Evolutionary conservation across 2,329 filamentous ascomycete species (phyloP).

Genomic region (Orbilia oligospora): DNA sequence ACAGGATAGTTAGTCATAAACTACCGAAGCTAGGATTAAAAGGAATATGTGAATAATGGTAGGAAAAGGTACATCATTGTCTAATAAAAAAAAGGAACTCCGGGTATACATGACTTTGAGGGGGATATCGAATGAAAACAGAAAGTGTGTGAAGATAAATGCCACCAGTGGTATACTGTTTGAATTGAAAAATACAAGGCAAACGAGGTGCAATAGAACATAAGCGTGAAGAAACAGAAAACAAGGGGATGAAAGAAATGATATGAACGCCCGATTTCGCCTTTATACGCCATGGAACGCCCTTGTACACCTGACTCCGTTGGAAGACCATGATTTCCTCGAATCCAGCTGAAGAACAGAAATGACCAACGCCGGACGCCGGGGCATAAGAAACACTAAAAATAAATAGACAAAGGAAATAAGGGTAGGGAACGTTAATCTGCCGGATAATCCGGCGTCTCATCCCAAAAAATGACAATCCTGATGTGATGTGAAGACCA

Average conservation of each 20-base stretch:
- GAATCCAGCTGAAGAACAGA: slow-evolving; percentile 27
- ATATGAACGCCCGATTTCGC: slow-evolving; percentile 56
- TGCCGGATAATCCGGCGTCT: slow-evolving; percentile 2
- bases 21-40: slow-evolving; percentile 32
- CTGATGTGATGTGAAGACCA: slow-evolving; percentile 29
- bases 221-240: not conserved
- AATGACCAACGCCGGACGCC: slow-evolving; percentile 45
- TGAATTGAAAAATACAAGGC: slow-evolving; percentile 47
- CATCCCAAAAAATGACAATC: slow-evolving; percentile 22
- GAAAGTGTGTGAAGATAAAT: slow-evolving; percentile 15
- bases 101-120: slow-evolving; percentile 53
- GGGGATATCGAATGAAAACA: slow-evolving; percentile 27
- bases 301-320: slow-evolving; percentile 50
- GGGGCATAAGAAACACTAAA: slow-evolving; percentile 8
- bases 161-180: slow-evolving; percentile 54
- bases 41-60: slow-evolving; percentile 18
- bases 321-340: slow-evolving; percentile 21
- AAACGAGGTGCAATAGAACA: slow-evolving; percentile 13
- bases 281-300: slow-evolving; percentile 46
- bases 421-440: slow-evolving; percentile 39
- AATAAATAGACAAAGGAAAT: slow-evolving; percentile 55
- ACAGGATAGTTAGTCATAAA: slow-evolving; percentile 44
- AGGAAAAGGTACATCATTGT: slow-evolving; percentile 31
- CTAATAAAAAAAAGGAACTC: slow-evolving; percentile 43
- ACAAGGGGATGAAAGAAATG: slow-evolving; percentile 40